Evolutionary conservation across 768 basidiomycete genomes (phyloP).

Genomic region (Pulveroboletus sp.): DNA sequence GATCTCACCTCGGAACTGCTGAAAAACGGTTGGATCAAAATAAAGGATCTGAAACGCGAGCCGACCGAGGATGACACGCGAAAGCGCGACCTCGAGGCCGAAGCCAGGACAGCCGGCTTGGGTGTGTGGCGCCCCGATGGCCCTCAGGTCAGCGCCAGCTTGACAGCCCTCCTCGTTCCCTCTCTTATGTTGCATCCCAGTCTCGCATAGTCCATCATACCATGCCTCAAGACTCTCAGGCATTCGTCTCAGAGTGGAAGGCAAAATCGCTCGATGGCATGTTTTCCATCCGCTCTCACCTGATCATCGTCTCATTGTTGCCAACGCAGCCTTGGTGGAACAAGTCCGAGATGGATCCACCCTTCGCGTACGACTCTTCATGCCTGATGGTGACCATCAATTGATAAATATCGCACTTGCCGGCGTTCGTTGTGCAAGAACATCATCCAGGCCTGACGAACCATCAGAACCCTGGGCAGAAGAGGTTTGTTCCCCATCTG

Average conservation of each 20-base stretch:
- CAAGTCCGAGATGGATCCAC: constrained; percentile 92
- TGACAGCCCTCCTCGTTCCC: background rate
- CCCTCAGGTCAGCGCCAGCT: constrained; percentile 47
- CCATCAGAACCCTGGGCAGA: constrained; percentile 82
- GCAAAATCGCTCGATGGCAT: constrained; percentile 86
- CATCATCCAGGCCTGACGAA: constrained; percentile 71
- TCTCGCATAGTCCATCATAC: constrained; percentile 72
- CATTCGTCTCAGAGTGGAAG: constrained; percentile 89
- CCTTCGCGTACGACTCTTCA: constrained; percentile 80
- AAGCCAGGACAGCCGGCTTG: constrained; percentile 70
- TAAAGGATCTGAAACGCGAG: constrained; percentile 85
- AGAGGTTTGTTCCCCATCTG: constrained; percentile 55
- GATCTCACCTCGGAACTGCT: constrained; percentile 80
- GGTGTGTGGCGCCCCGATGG: constrained; percentile 88
- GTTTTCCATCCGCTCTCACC: constrained; percentile 3
- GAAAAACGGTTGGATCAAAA: constrained; percentile 87
- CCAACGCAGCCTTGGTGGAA: constrained; percentile 76
- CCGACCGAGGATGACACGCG: constrained; percentile 74
- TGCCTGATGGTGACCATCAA: constrained; percentile 90
- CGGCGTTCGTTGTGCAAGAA: constrained; percentile 75
- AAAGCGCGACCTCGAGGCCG: constrained; percentile 70
- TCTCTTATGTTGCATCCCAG: constrained; percentile 35
- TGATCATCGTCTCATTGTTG: constrained; percentile 6
- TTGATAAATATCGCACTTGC: constrained; percentile 83
- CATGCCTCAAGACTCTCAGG: constrained; percentile 89